Conservation (phyloP, 2,329 filamentous ascomycete genomes). For the Alternaria hordeiaustralica region DNA sequence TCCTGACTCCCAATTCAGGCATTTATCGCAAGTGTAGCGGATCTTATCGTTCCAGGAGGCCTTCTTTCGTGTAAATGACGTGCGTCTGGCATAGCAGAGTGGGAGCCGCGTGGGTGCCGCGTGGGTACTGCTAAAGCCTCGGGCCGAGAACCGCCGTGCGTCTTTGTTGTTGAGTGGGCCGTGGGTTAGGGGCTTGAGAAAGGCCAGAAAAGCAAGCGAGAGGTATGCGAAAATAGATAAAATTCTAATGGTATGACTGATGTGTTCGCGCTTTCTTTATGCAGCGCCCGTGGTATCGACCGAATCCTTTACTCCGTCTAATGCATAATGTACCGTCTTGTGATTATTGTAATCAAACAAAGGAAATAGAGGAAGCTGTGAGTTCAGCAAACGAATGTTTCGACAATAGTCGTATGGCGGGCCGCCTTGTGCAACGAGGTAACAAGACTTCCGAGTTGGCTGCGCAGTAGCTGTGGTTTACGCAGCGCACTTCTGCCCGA, state of each 20-base stretch:
- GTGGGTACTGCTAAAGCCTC: not conserved
- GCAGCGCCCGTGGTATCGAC: slow-evolving; percentile 9
- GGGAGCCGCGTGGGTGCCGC: slow-evolving; percentile 4
- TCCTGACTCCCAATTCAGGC: not conserved
- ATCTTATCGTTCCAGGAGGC: slow-evolving; percentile 4
- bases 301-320: slow-evolving; percentile 15
- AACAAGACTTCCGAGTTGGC: not conserved
- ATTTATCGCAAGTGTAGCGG: not conserved
- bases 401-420: not conserved
- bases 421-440: not conserved
- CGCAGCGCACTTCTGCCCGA: slow-evolving; percentile 26
- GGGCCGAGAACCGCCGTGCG: slow-evolving; percentile 2
- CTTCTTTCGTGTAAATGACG: slow-evolving; percentile 15
- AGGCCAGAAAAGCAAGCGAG: not conserved
- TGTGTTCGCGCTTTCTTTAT: not conserved
- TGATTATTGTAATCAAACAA: slow-evolving; percentile 6
- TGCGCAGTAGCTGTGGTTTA: not conserved
- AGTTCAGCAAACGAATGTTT: slow-evolving; percentile 1
- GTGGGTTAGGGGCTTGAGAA: not conserved
- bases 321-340: slow-evolving; percentile 7
- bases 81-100: slow-evolving; percentile 1
- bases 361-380: slow-evolving; percentile 9
- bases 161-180: not conserved
- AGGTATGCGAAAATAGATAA: not conserved
- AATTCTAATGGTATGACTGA: slow-evolving; percentile 1